Evolutionary conservation across 1,284 basidiomycete species (phyloP).

Genomic region (Malassezia caprae): DNA sequence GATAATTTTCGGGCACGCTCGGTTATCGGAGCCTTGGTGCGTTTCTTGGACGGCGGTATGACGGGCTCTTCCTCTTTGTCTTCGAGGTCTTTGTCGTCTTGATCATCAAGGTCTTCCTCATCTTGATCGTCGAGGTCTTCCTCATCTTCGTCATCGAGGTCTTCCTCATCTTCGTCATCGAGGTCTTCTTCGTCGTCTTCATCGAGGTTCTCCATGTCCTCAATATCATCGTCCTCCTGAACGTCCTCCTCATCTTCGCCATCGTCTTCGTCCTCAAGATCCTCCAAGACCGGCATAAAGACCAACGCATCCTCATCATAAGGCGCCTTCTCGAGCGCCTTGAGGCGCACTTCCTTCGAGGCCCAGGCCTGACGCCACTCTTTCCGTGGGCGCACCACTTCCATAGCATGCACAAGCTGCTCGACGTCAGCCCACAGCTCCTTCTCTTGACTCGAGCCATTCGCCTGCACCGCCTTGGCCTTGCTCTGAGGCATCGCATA

Average conservation of each 20-base stretch:
- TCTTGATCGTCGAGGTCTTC: slow-evolving; percentile 22
- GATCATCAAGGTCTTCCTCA: neutral
- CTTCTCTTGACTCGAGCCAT: slow-evolving; percentile 20
- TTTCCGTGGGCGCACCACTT: slow-evolving; percentile 22
- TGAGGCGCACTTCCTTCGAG: slow-evolving; percentile 28
- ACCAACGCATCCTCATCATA: slow-evolving; percentile 21
- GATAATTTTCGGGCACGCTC: neutral
- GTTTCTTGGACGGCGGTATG: neutral
- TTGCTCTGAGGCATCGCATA: slow-evolving; percentile 26
- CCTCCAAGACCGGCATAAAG: slow-evolving; percentile 7
- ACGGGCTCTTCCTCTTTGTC: neutral
- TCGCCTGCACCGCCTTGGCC: slow-evolving; percentile 6
- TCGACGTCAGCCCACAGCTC: slow-evolving; percentile 17
- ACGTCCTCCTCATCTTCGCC: slow-evolving; percentile 27
- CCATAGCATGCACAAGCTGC: slow-evolving; percentile 2
- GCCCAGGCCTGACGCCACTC: slow-evolving; percentile 30
- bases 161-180: slow-evolving; percentile 24
- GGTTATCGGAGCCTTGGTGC: neutral
- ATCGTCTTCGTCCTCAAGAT: slow-evolving; percentile 29
- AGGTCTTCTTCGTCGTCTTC: slow-evolving; percentile 29
- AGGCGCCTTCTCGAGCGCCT: slow-evolving; percentile 24
- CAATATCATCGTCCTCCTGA: slow-evolving; percentile 18
- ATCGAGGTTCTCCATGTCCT: slow-evolving; percentile 25
- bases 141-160: slow-evolving; percentile 18
- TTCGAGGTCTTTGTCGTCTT: slow-evolving; percentile 4